These are phyloP conservation scores for Buddleja alternifolia DNA, from an alignment of 257 asterid species.

Conservation along the genomic window DNA sequence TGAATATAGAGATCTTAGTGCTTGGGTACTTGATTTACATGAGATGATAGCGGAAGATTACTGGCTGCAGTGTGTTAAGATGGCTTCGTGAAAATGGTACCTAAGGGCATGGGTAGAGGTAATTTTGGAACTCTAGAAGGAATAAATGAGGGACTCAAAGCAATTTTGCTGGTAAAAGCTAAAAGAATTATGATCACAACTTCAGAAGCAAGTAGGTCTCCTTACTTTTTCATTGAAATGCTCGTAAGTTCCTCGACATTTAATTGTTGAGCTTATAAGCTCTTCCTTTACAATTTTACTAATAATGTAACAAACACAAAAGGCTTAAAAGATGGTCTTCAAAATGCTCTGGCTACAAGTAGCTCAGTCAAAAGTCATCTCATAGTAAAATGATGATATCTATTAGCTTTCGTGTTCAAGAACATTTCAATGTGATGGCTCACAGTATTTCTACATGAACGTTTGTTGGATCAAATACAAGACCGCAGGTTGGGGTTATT, in stretches of 20 bases:
- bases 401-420: slow-evolving; percentile 13
- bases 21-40: neutral
- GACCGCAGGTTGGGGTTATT: neutral
- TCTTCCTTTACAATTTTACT: neutral
- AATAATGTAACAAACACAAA: neutral
- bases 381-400: slow-evolving; percentile 1
- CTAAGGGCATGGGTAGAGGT: neutral
- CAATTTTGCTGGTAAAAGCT: neutral
- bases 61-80: neutral
- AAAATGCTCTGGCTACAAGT: neutral
- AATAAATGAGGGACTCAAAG: neutral
- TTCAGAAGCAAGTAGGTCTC: neutral
- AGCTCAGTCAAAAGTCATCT: neutral
- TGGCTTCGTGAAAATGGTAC: neutral
- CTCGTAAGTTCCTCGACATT: neutral
- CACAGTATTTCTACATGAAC: neutral
- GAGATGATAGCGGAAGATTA: neutral
- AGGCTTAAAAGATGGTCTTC: neutral
- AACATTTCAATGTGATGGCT: no score
- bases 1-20: slow-evolving; percentile 12
- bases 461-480: neutral
- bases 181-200: neutral
- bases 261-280: neutral
- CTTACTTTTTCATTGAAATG: neutral
- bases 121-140: neutral